Conservation (phyloP, 495 filamentous ascomycete species). For the Collariella sp. region DNA sequence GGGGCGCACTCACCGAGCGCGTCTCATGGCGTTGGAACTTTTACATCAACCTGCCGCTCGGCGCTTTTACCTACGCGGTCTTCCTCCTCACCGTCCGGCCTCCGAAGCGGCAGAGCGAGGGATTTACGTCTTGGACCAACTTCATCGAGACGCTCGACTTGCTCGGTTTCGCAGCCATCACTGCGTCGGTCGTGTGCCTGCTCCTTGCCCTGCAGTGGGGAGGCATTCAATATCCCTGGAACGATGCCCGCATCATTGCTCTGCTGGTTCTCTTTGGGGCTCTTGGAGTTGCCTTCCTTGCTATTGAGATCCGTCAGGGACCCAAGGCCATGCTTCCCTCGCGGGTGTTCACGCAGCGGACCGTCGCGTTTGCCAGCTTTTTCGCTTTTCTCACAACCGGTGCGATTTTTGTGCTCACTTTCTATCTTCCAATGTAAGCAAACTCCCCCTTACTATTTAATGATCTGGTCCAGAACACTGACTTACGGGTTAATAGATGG, state of each 20-base stretch:
- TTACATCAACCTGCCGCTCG: too few species aligned
- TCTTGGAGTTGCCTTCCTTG: conserved; percentile 35
- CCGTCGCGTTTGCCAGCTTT: too few species aligned
- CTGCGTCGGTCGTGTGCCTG: conserved; percentile 44
- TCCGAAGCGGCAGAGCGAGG: conserved; percentile 17
- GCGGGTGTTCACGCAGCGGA: conserved; percentile 53
- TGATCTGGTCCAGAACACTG: too few species aligned
- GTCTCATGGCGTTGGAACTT: conserved; percentile 36
- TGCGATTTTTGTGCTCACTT: too few species aligned
- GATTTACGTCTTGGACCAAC: background rate
- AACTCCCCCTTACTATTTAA: too few species aligned
- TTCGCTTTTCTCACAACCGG: too few species aligned
- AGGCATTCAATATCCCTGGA: conserved; percentile 49
- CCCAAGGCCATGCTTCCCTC: conserved; percentile 45
- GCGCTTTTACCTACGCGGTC: conserved; percentile 16
- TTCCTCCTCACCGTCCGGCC: conserved; percentile 36
- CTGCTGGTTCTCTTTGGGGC: conserved; percentile 44
- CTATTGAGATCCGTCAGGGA: conserved; percentile 10
- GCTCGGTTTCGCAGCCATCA: conserved; percentile 38
- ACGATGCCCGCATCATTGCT: conserved; percentile 42
- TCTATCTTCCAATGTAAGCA: too few species aligned
- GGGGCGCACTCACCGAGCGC: conserved; percentile 41
- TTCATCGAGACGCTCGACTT: conserved; percentile 31
- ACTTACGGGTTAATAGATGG: too few species aligned
- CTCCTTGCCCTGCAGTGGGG: conserved; percentile 56